Base-by-base conservation (phyloP, 2,329 filamentous ascomycete genomes). In the Scedosporium aurantiacum region DNA sequence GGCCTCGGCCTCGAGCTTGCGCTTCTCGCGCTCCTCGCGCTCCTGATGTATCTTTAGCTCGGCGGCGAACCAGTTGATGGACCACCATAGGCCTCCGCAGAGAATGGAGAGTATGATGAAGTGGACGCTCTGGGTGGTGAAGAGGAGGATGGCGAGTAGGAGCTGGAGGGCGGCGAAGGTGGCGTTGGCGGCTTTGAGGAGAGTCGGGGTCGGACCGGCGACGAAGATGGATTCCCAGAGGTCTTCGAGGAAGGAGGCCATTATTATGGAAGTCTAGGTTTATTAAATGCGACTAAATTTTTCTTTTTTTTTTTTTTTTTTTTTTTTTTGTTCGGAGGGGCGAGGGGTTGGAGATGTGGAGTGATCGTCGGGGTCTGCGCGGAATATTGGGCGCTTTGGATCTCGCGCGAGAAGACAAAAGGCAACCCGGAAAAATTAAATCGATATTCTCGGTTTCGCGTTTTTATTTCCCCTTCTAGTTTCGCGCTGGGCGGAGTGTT, bases 221-320 rank as follows among this genome's bases (percentile, higher is more conserved):
- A 88, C 94, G 81, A 97, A 97, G 79, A 97, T 86, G 70, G 90
- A 95, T 71, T 89, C 83, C 89, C 91, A 96, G 63, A 97, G 87
- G 67, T 92, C 84, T 70, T 85, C 80, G 64, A 95, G 69, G 74
- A 87, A 87, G 68, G 77, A 71, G 14, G 84, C 76, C 83, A 86
- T 86, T 67, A 62, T 66, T 56, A 60, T n/a, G 10, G 32, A 37
- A 37, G 32, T 5, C 8, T 37, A 3, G 32, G 8, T 37, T 37
- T 37, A 37, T 12, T 37, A 12, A 12, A 37, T 2, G 32, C 32
- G 32, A 12, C 32, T 8, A 37, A n/a, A n/a, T n/a, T n/a, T n/a
- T n/a, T n/a, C n/a, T 37, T n/a, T n/a, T n/a, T n/a, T n/a, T 12
- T 37, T 37, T 10, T 12, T 1, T n/a, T n/a, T 37, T n/a, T n/a